Base-by-base conservation (phyloP, 495 filamentous ascomycete genomes). In the Lepidopterella palustris region DNA sequence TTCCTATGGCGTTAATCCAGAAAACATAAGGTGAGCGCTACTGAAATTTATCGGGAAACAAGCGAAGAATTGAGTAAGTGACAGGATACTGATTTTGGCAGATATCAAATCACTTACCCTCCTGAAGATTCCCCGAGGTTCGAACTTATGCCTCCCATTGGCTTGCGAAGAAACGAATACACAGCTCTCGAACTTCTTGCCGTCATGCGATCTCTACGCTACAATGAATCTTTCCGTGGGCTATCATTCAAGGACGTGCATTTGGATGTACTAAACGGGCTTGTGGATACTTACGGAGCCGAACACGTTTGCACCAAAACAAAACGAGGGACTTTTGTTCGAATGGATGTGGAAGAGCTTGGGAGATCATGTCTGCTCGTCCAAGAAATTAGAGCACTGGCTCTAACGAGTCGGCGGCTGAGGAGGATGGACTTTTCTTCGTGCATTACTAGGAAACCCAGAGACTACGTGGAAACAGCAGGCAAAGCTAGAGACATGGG, bases 181-280 rank as follows among this genome's bases (percentile, higher is more conserved):
- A 82, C 78, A 3, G 70, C 81, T 5, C 69, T 86, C 50, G 93
- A 97, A 71, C 71, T 97, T 24, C 76, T 98, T 39, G 90, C 93
- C 1, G 82, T 97, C 24, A 81, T 96, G 78, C 82, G 92, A 20
- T 82, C 93, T 5, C 74, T 98, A 50, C 82, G 93, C 32, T 98
- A 95, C 74, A 97, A 97, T 66, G 90, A 96, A 69, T 87, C 83
- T 13, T 97, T 97, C 71, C 79, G 79, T 53, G 87, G 89, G 1
- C 81, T 98, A 35, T 96, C 90, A 0, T 96, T 97, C 70, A 74
- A 79, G 13, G 83, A 86, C 26, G 81, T 95, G 49, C 83, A 80
- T 59, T 78, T 98, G 9, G 85, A 90, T 60, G 65, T 72, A 31
- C 69, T 92, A 25, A 85, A 88, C 62, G 78, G 79, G 6, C 63